Conservation (phyloP, 495 filamentous ascomycete species). For the Cladorrhinum samala region DNA sequence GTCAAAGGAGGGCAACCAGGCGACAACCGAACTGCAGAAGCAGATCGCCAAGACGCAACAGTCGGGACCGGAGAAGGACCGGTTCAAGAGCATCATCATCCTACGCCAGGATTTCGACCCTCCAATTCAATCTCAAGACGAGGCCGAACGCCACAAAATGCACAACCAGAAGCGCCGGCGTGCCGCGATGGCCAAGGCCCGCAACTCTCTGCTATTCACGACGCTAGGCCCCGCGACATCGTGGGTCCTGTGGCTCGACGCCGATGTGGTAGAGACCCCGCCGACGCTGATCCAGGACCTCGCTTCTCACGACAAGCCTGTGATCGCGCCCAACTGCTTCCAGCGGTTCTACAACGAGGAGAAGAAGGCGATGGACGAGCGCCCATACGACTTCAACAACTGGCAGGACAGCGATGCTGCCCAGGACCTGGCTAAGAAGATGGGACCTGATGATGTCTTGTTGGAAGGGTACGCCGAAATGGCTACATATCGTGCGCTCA, state of each 20-base stretch:
- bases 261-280: conserved; percentile 88
- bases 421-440: conserved; percentile 62
- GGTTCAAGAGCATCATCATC: conserved; percentile 89
- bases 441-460: conserved; percentile 85
- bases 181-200: conserved; percentile 84
- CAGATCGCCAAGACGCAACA: conserved; percentile 78
- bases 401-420: conserved; percentile 86
- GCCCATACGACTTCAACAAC: conserved; percentile 94
- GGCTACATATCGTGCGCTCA: conserved; percentile 81
- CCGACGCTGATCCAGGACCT: conserved; percentile 85
- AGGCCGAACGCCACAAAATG: conserved; percentile 85
- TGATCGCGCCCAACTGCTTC: conserved; percentile 93
- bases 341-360: conserved; percentile 77
- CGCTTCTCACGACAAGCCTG: conserved; percentile 72
- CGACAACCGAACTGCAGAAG: conserved; percentile 72
- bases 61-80: conserved; percentile 64
- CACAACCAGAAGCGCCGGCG: conserved; percentile 79
- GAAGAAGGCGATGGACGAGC: conserved; percentile 58
- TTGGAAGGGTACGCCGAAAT: conserved; percentile 90
- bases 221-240: conserved; percentile 88
- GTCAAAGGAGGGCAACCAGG: conserved; percentile 78
- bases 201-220: conserved; percentile 94
- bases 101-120: conserved; percentile 92
- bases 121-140: conserved; percentile 70
- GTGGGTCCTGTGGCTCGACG: conserved; percentile 95